Conservation (phyloP, 2,329 filamentous ascomycete species). For the Harringtonia aguacate region DNA sequence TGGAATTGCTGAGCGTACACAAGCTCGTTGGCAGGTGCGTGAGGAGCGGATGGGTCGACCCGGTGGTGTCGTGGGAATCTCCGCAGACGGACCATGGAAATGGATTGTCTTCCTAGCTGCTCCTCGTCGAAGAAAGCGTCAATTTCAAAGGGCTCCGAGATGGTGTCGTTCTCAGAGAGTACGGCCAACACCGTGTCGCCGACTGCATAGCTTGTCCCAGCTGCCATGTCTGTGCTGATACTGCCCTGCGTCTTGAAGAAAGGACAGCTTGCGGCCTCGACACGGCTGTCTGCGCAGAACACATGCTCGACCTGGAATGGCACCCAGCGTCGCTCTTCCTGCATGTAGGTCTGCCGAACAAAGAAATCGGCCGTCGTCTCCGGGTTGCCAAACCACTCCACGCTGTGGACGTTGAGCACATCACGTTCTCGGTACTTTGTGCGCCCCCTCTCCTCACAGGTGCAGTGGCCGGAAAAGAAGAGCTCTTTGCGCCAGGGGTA, state of each 20-base stretch:
- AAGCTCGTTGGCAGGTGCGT: slow-evolving; percentile 44
- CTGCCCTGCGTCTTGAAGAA: no score
- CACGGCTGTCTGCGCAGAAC: slow-evolving; percentile 27
- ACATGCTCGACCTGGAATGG: slow-evolving; percentile 46
- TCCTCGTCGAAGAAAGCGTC: slow-evolving; percentile 21
- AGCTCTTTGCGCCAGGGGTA: slow-evolving; percentile 66
- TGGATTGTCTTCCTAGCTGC: background rate
- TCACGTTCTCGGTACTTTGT: slow-evolving; percentile 41
- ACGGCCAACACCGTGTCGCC: slow-evolving; percentile 52
- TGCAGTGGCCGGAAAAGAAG: slow-evolving; percentile 68
- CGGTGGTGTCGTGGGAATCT: slow-evolving; percentile 37
- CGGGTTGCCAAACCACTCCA: slow-evolving; percentile 46
- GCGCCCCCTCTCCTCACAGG: slow-evolving; percentile 37
- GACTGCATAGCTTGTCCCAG: slow-evolving; percentile 24
- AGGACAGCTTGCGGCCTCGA: no score
- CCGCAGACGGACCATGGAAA: slow-evolving; percentile 31
- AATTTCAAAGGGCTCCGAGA: slow-evolving; percentile 53
- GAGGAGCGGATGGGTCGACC: slow-evolving; percentile 20
- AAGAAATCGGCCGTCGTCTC: slow-evolving; percentile 44
- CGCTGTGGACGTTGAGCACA: slow-evolving; percentile 43
- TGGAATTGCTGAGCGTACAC: slow-evolving; percentile 40
- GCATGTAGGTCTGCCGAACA: slow-evolving; percentile 58
- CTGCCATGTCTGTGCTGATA: no score
- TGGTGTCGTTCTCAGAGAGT: slow-evolving; percentile 18
- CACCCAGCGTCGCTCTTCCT: slow-evolving; percentile 49